phyloP scores from a whole-genome alignment of 441 rosid species.

The Erodium chrysanthum region DNA sequence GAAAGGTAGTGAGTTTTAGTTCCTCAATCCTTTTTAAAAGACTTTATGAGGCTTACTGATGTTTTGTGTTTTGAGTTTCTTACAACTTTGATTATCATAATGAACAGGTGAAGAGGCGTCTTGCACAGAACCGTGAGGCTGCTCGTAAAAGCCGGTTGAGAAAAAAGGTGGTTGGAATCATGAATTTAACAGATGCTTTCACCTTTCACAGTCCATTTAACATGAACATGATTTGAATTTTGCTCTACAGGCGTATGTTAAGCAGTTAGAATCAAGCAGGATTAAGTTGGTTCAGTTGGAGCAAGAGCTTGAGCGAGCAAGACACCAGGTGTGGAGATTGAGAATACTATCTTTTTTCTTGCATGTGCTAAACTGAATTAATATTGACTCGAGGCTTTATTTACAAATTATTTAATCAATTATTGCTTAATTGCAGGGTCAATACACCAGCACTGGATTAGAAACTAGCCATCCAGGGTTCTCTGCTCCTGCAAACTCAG shows the following conservation, averaged over 20 bases:
- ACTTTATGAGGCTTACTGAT: not conserved
- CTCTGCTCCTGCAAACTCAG: constrained; percentile 49
- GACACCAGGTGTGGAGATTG: constrained; percentile 59
- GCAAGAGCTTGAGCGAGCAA: constrained; percentile 70
- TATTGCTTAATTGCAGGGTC: constrained; percentile 39
- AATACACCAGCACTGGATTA: constrained; percentile 41
- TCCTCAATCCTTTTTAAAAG: not conserved
- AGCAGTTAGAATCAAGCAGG: constrained; percentile 80
- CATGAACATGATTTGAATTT: constrained; percentile 9
- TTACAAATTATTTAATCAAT: constrained; percentile 6
- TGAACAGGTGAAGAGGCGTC: constrained; percentile 73
- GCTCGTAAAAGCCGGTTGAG: constrained; percentile 93
- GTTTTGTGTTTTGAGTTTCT: not conserved
- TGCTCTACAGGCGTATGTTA: constrained; percentile 76
- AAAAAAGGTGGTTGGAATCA: constrained; percentile 52
- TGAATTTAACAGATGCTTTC: constrained; percentile 1
- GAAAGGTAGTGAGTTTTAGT: not conserved
- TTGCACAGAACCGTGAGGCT: constrained; percentile 96
- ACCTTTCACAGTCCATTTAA: constrained; percentile 10
- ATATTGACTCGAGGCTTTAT: not conserved
- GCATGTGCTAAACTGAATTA: not conserved
- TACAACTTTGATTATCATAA: constrained; percentile 13
- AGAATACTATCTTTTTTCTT: constrained; percentile 8
- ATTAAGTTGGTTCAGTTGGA: constrained; percentile 71
- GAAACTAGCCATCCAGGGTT: constrained; percentile 48